Conservation (phyloP, 345 rosid genomes). For the Aethionema arabicum region DNA sequence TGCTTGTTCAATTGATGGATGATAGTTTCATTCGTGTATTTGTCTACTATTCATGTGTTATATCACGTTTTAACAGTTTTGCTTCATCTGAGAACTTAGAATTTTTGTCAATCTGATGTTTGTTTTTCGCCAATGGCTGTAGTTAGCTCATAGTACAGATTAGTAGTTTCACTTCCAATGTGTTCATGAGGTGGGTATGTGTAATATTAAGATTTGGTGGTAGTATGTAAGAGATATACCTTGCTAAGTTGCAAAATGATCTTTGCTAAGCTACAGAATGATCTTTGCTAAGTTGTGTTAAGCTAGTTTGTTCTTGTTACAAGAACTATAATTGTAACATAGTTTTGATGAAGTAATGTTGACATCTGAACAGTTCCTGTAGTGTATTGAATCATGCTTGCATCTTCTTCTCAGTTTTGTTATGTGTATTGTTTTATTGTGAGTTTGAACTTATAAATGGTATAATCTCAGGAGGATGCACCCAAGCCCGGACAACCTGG, state of each 20-base stretch:
- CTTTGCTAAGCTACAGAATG: background rate
- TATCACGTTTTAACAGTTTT: too few species aligned
- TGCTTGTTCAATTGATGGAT: background rate
- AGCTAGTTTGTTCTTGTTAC: background rate
- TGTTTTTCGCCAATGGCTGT: too few species aligned
- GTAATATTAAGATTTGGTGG: too few species aligned
- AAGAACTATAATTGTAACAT: background rate
- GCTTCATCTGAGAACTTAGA: too few species aligned
- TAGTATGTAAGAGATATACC: too few species aligned
- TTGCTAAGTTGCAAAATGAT: too few species aligned
- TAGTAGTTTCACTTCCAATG: too few species aligned
- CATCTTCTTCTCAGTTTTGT: background rate
- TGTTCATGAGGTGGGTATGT: too few species aligned
- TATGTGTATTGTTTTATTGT: background rate
- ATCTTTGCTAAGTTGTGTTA: background rate
- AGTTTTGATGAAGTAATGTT: background rate
- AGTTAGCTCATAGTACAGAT: too few species aligned
- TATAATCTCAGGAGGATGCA: constrained; percentile 46
- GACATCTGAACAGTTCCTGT: background rate
- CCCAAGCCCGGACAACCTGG: constrained; percentile 68
- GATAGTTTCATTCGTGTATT: background rate
- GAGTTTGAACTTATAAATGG: background rate
- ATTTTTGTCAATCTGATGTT: too few species aligned
- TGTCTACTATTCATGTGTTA: background rate
- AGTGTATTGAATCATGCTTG: background rate